Evolutionary conservation across 2,329 filamentous ascomycete species (phyloP), one percentile per base, ranked within the genome.

Genomic region (Colletotrichum cereale): DNA sequence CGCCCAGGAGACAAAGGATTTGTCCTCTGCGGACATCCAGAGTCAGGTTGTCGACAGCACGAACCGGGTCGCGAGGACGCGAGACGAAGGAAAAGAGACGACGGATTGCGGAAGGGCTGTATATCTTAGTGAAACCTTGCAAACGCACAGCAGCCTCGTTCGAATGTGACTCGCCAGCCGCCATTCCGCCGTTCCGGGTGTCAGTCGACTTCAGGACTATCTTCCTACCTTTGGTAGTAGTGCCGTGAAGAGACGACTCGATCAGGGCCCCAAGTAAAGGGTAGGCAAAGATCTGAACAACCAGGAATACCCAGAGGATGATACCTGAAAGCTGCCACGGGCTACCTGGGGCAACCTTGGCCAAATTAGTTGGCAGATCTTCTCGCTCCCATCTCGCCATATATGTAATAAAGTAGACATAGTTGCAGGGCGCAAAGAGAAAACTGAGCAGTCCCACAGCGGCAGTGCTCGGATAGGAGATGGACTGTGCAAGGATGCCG

Each of bases 341-440:
- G 75, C 89, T 91, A 0, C 86, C 78, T 0, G 94, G 93, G 0
- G 93, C 89, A 1, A 83, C 83, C 50, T 89, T 80, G 5, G 88
- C 77, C 3, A 97, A 83, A 73, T 93, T 88, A 0, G 91, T 88
- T 0, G 88, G 83, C 50, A 84, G 77, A 24, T 89, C 84, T 66
- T 90, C 78, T 73, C 86, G 85, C 81, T 98, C 93, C 79, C 90
- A 97, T 52, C 93, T 90, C 16, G 95, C 93, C 80, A 95, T 88
- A 73, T 91, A 88, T 24, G 93, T 90, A 65, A 91, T 86, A 78
- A 96, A 96, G 79, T 91, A 95, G 18, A 96, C 92, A 78, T 94
- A 97, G 76, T 94, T 95, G 85, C 95, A 97, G 0, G 95, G 93
- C 0, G 94, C 89, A 78, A 98, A 98, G 0, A 98, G 80, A 18